Evolutionary conservation across 768 basidiomycete species (phyloP), one percentile per base, ranked within the genome.

Genomic region (Termitomyces sp.): DNA sequence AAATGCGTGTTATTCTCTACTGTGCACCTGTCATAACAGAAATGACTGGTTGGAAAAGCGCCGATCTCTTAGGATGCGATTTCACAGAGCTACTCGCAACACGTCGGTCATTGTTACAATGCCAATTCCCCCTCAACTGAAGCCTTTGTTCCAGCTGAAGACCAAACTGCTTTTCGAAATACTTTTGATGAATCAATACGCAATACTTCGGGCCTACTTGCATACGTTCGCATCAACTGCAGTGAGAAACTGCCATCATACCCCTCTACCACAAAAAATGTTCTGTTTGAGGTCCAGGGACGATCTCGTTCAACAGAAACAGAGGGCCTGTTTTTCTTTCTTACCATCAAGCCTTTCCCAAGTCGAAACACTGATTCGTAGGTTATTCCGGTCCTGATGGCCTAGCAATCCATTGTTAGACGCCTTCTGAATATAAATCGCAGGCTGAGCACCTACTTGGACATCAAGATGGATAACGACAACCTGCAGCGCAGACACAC

Each of bases 381-480:
- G 84, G 47, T 83, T 85, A 87, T 86, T 68, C 56, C 81, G 59
- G 54, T 22, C 43, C 45, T 35, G 16, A 45, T 10, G 32, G 43
- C 40, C 18, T 22, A 16, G 20, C 13, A 20, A 46, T 24, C 6
- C 26, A 18, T 26, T 33, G 16, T 46, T 35, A 33, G 33, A 22
- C 6, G 40, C 26, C 32, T 22, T 54, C 33, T 53, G 18, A 58
- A 33, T 30, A 26, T 28, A 20, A 4, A 35, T 54, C 53, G 45
- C 56, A 90, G 90, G 81, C 71, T 90, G 32, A 82, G 87, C 61
- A 83, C 85, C 0, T 83, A 86, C 63, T 65, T 97, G 36, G 94
- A 96, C 66, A 81, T 96, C 51, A 94, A 93, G 70, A 76, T 87
- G 56, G 92, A 95, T 73, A 94, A 97, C 69, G 88, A 92, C 69